Evolutionary conservation across 177 flowering plant species (phyloP).

Genomic region (Vitis hybrid): DNA sequence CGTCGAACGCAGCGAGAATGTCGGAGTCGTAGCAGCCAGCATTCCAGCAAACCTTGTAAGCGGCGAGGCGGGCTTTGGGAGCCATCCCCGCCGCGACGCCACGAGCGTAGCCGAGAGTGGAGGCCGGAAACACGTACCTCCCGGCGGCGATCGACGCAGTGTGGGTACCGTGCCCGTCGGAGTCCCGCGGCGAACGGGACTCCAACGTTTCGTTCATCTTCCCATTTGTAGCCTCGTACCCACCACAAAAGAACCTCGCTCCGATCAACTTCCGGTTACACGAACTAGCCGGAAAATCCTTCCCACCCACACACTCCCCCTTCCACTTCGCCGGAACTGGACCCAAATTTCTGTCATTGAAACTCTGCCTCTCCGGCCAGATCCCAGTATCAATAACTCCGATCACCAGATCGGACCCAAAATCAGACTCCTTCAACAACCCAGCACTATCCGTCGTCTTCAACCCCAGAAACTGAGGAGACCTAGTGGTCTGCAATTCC

Average conservation of each 20-base stretch:
- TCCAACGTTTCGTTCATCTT: slow-evolving; percentile 79
- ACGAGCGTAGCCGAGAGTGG: slow-evolving; percentile 75
- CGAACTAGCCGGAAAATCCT: slow-evolving; percentile 36
- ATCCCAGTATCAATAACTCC: slow-evolving; percentile 91
- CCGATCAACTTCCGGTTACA: slow-evolving; percentile 88
- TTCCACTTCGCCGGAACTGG: slow-evolving; percentile 74
- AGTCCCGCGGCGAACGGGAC: slow-evolving; percentile 75
- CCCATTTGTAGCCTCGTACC: slow-evolving; percentile 83
- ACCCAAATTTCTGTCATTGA: slow-evolving; percentile 57
- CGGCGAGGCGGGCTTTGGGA: slow-evolving; percentile 86
- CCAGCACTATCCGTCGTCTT: slow-evolving; percentile 56
- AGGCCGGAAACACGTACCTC: slow-evolving; percentile 76
- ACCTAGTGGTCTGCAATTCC: slow-evolving; percentile 74
- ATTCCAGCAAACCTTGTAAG: slow-evolving; percentile 88
- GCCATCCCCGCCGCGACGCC: slow-evolving; percentile 98
- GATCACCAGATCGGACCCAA: slow-evolving; percentile 84
- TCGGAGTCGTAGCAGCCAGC: slow-evolving; percentile 92
- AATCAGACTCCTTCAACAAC: slow-evolving; percentile 75
- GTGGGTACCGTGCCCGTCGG: slow-evolving; percentile 97
- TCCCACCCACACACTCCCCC: slow-evolving; percentile 52
- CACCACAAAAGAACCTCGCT: slow-evolving; percentile 67
- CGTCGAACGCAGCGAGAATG: slow-evolving; percentile 85
- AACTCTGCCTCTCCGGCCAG: slow-evolving; percentile 88
- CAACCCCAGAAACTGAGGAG: slow-evolving; percentile 81
- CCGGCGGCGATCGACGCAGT: slow-evolving; percentile 97